A percentile compares a stretch with the other conserved stretches of the same genome.
Evolutionary conservation across 176 grass and related monocot species (phyloP).

Genomic region (Oryza meyeriana): DNA sequence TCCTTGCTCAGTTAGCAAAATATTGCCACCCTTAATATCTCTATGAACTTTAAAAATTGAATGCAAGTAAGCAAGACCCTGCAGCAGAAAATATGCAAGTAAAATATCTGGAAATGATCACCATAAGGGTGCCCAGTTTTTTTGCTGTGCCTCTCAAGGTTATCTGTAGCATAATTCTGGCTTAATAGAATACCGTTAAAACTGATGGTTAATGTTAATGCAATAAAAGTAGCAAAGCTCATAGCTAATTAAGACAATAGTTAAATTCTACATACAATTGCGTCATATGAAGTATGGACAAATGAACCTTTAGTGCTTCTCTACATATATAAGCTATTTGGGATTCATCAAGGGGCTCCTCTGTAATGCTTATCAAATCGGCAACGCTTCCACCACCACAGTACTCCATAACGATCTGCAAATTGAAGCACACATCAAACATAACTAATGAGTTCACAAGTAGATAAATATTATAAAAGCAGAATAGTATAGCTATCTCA

Average conservation of each 20-base stretch:
- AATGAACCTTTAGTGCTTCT: constrained; percentile 90
- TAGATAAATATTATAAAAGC: background rate
- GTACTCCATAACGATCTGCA: constrained; percentile 99
- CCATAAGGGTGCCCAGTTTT: constrained; percentile 9
- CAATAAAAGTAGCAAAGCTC: constrained; percentile 11
- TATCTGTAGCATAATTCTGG: background rate
- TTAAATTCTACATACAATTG: constrained; percentile 1
- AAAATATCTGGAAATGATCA: constrained; percentile 23
- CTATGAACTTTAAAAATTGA: constrained; percentile 99
- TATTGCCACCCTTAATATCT: constrained; percentile 99
- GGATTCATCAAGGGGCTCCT: constrained; percentile 88
- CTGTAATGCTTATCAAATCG: constrained; percentile 90
- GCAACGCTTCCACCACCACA: constrained; percentile 98
- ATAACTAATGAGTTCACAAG: constrained; percentile 17
- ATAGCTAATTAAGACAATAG: background rate
- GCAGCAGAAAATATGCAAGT: constrained; percentile 36
- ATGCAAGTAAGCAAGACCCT: constrained; percentile 99
- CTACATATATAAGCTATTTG: constrained; percentile 99
- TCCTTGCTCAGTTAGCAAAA: constrained; percentile 97
- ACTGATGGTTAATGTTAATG: background rate
- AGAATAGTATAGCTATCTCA: background rate
- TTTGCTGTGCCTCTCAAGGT: background rate
- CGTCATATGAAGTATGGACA: background rate
- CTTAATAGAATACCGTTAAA: background rate
- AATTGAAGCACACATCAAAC: background rate